A percentile compares a stretch with the other conserved stretches of the same genome.
Evolutionary conservation across 2,329 filamentous ascomycete genomes (phyloP).

Genomic region (Chaetomiaceae sp.): DNA sequence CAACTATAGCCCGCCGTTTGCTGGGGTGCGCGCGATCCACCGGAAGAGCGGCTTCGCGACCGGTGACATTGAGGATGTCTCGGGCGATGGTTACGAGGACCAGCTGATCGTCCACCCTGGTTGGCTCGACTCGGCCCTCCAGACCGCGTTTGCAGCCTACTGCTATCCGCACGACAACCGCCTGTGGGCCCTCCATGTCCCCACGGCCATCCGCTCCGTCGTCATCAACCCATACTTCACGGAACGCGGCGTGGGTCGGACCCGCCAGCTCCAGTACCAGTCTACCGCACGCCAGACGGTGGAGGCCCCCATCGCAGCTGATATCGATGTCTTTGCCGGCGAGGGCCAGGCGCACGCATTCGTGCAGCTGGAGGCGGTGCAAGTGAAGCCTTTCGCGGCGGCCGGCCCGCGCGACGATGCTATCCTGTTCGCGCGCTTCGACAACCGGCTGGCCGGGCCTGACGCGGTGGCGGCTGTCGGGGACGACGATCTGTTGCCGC

Average conservation of each 20-base stretch:
- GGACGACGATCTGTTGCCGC: background rate
- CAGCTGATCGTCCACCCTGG: conserved; percentile 33
- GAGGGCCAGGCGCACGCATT: background rate
- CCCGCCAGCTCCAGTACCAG: background rate
- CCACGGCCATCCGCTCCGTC: background rate
- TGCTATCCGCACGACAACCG: background rate
- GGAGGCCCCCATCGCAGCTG: background rate
- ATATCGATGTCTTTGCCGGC: background rate
- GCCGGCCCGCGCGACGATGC: background rate
- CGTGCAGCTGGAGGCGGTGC: background rate
- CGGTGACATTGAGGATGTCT: background rate
- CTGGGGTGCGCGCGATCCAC: background rate
- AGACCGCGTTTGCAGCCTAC: conserved; percentile 25
- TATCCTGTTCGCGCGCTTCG: background rate
- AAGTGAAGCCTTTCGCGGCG: background rate
- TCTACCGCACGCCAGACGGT: background rate
- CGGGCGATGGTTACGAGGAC: background rate
- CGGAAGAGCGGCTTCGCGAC: conserved; percentile 6
- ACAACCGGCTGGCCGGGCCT: background rate
- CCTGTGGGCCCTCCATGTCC: background rate
- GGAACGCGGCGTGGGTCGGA: background rate
- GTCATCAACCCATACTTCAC: background rate
- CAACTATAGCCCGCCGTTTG: conserved; percentile 12
- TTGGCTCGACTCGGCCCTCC: conserved; percentile 35
- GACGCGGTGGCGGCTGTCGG: background rate